phyloP scores from a whole-genome alignment of 2,329 filamentous ascomycete genomes.

The Tolypocladium ophioglossoides region DNA sequence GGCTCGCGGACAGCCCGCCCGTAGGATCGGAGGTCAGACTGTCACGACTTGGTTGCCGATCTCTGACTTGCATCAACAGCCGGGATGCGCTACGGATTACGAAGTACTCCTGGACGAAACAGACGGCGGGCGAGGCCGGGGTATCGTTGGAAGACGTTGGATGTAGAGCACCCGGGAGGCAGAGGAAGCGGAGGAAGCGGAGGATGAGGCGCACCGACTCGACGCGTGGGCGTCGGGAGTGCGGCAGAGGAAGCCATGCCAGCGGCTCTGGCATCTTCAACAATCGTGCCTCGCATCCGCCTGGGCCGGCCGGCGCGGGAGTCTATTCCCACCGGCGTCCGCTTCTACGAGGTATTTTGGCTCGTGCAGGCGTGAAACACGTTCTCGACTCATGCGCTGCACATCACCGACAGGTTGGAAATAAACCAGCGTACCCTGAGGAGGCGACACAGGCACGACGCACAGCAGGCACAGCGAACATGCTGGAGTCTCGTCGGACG shows the following conservation, averaged over 20 bases:
- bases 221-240: background rate
- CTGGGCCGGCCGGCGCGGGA: background rate
- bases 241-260: background rate
- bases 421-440: background rate
- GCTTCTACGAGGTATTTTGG: background rate
- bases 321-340: background rate
- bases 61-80: conserved; percentile 9
- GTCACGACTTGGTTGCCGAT: conserved; percentile 1
- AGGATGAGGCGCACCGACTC: background rate
- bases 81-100: background rate
- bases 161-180: background rate
- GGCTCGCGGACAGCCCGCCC: background rate
- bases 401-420: background rate
- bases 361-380: background rate
- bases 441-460: background rate
- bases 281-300: background rate
- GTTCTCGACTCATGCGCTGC: background rate
- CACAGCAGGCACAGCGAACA: background rate
- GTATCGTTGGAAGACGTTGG: background rate
- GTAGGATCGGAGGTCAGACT: background rate
- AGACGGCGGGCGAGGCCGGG: background rate
- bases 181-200: no score
- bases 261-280: background rate
- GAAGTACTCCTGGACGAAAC: background rate
- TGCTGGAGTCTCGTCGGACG: no score